Evolutionary conservation across 306 rosid genomes (phyloP).

Genomic region (Bauhinia variegata): DNA sequence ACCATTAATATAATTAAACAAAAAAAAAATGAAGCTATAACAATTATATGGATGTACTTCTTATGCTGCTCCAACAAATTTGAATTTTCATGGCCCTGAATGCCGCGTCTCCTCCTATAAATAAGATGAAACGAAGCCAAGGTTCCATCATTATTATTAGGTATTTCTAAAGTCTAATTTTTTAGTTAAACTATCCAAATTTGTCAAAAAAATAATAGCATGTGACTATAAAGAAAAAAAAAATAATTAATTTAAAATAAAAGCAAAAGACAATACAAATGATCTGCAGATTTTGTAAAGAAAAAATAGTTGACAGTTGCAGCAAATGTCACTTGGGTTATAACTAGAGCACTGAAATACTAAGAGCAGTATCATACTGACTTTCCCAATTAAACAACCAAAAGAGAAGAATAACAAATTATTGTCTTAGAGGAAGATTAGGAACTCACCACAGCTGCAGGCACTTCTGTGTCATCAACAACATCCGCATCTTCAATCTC

Average conservation of each 20-base stretch:
- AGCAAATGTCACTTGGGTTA: conserved; percentile 19
- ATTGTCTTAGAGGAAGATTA: conserved; percentile 27
- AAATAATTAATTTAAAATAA: too few relatives aligned
- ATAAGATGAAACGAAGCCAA: conserved; percentile 2
- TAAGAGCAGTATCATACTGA: conserved; percentile 1
- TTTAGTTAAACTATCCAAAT: not conserved
- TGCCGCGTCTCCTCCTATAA: not conserved
- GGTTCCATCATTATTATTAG: not conserved
- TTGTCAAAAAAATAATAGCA: not conserved
- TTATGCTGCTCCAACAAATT: conserved; percentile 21
- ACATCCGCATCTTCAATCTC: conserved; percentile 65
- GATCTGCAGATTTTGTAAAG: not conserved
- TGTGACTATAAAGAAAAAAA: not conserved
- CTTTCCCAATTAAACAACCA: conserved; percentile 11
- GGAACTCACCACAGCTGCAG: conserved; percentile 79
- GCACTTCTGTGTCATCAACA: conserved; percentile 70
- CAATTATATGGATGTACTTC: conserved; percentile 9
- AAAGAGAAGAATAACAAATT: conserved; percentile 24
- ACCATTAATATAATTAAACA: too few relatives aligned
- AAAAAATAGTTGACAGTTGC: not conserved
- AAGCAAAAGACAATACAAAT: not conserved
- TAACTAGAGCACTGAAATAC: conserved; percentile 12
- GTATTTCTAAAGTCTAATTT: not conserved
- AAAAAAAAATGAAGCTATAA: not conserved
- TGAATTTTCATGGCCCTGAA: conserved; percentile 17